Evolutionary conservation across 2,329 filamentous ascomycete species (phyloP).

Genomic region (Aspergillus brunneoviolaceus): DNA sequence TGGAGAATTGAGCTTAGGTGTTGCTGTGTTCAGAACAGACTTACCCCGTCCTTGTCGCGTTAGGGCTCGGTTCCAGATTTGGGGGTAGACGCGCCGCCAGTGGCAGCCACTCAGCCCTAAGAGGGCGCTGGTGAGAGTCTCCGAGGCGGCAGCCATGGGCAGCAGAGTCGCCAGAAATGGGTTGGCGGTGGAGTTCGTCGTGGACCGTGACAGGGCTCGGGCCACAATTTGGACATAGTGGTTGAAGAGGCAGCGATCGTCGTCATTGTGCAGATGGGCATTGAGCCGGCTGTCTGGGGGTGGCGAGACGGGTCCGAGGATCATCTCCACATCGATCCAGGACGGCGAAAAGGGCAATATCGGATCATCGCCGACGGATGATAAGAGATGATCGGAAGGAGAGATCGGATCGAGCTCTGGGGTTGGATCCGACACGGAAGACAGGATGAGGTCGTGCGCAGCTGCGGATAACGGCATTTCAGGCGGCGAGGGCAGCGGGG

Average conservation of each 20-base stretch:
- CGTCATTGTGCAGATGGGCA: slow-evolving; percentile 23
- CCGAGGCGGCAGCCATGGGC: slow-evolving; percentile 27
- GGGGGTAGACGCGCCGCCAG: slow-evolving; percentile 30
- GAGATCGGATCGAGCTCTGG: not conserved
- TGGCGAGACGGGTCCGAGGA: slow-evolving; percentile 4
- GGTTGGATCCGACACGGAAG: not conserved
- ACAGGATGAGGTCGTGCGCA: slow-evolving; percentile 3
- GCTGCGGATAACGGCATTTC: not conserved
- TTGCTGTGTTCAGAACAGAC: not conserved
- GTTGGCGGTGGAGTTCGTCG: slow-evolving; percentile 22
- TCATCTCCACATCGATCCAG: slow-evolving; percentile 11
- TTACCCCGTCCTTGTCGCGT: slow-evolving; percentile 28
- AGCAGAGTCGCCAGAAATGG: slow-evolving; percentile 28
- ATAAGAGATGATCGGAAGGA: too few relatives aligned
- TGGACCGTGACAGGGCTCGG: slow-evolving; percentile 24
- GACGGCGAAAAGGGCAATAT: slow-evolving; percentile 2
- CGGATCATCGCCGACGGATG: not conserved
- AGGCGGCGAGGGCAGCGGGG: not conserved
- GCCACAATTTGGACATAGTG: slow-evolving; percentile 31
- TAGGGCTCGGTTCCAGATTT: slow-evolving; percentile 27
- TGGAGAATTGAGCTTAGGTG: too few relatives aligned
- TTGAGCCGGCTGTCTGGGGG: slow-evolving; percentile 16
- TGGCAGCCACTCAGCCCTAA: slow-evolving; percentile 30
- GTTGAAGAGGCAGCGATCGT: slow-evolving; percentile 30
- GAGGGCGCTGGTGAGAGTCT: slow-evolving; percentile 28